phyloP scores from a whole-genome alignment of 345 rosid species.

The Syzygium oleosum region DNA sequence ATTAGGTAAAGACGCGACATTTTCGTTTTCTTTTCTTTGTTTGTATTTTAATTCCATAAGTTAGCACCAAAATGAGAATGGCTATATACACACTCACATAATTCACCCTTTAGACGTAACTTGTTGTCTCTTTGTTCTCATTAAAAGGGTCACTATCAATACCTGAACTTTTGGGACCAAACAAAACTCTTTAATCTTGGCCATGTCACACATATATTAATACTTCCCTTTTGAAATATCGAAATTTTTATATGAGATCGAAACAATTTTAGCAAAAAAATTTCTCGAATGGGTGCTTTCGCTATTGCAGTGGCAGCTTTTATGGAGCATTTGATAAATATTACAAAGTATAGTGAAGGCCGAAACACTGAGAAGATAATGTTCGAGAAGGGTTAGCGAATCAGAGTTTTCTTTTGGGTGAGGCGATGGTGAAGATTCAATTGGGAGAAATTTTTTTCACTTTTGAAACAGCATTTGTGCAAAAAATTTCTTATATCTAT shows the following conservation, averaged over 20 bases:
- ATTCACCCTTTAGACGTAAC: background rate
- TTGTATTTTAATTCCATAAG: background rate
- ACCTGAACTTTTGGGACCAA: background rate
- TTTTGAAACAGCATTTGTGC: background rate
- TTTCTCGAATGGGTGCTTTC: background rate
- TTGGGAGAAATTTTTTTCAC: background rate
- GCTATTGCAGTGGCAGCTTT: too few relatives aligned
- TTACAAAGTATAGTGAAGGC: background rate
- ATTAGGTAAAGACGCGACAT: background rate
- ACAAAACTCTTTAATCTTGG: background rate
- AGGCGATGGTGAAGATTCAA: background rate
- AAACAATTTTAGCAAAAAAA: background rate
- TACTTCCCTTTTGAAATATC: background rate
- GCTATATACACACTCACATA: background rate
- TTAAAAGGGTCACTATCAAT: background rate
- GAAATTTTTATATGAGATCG: background rate
- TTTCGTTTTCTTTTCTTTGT: background rate
- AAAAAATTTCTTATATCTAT: background rate
- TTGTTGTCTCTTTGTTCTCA: background rate
- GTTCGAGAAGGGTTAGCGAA: background rate
- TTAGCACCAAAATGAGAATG: background rate
- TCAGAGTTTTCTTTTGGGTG: background rate
- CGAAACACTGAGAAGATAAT: background rate
- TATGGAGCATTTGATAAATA: background rate
- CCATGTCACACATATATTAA: background rate